phyloP scores from a whole-genome alignment of 768 basidiomycete species.

The Udeniomyces megalosporus region DNA sequence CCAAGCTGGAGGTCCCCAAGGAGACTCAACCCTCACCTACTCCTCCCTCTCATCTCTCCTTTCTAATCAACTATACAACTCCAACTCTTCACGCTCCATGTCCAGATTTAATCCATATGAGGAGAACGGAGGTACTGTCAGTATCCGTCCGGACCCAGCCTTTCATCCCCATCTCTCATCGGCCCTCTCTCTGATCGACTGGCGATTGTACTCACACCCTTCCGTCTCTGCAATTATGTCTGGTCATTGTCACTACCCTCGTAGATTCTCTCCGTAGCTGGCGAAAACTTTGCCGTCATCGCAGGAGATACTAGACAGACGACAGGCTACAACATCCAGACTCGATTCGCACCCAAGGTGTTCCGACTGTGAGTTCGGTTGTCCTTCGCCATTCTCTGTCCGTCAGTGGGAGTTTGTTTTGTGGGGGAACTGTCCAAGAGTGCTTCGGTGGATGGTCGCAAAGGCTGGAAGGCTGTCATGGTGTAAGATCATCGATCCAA shows the following conservation, averaged over 20 bases:
- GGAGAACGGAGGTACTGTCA: constrained; percentile 70
- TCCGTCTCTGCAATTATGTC: not conserved
- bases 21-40: not conserved
- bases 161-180: not conserved
- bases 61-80: not conserved
- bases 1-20: not conserved
- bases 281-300: constrained; percentile 49
- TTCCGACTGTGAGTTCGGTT: constrained; percentile 58
- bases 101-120: constrained; percentile 65
- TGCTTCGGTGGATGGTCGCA: too few species aligned
- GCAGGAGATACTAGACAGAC: constrained; percentile 94
- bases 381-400: not conserved
- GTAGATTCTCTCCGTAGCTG: constrained; percentile 44
- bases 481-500: too few species aligned
- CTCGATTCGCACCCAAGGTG: constrained; percentile 89
- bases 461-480: too few species aligned
- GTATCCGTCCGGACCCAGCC: not conserved
- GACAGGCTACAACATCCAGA: constrained; percentile 95
- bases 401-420: too few species aligned
- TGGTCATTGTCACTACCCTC: not conserved
- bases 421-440: too few species aligned
- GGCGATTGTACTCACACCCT: not conserved
- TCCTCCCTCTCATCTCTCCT: not conserved
- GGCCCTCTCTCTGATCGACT: not conserved
- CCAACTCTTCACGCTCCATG: not conserved